Evolutionary conservation across 1,139 yeast species (phyloP).

Genomic region (Suhomyces bribrorum): DNA sequence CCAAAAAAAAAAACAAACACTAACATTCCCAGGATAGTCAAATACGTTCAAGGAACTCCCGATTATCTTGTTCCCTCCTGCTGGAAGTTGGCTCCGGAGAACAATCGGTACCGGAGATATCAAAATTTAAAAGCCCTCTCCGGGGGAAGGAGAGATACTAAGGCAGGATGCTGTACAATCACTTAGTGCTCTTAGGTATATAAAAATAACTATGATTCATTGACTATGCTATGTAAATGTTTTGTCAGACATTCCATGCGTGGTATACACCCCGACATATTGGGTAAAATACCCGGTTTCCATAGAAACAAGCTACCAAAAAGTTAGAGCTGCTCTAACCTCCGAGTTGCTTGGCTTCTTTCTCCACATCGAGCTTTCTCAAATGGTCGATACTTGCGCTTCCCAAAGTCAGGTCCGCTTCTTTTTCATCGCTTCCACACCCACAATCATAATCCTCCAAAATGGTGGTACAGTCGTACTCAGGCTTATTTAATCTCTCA

Average conservation of each 20-base stretch:
- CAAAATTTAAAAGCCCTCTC: slow-evolving; percentile 20
- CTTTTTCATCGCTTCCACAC: slow-evolving; percentile 74
- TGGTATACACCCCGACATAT: no score
- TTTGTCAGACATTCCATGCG: no score
- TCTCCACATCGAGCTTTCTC: slow-evolving; percentile 39
- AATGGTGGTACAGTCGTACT: slow-evolving; percentile 81
- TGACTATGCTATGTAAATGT: background rate
- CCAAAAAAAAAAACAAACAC: no score
- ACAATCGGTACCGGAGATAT: slow-evolving; percentile 45
- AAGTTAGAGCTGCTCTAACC: slow-evolving; percentile 21
- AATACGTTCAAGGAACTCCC: slow-evolving; percentile 47
- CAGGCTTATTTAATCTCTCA: slow-evolving; percentile 63
- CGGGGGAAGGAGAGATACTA: slow-evolving; percentile 8
- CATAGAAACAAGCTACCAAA: background rate
- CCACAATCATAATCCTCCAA: slow-evolving; percentile 95
- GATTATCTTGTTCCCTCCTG: slow-evolving; percentile 55
- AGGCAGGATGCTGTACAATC: slow-evolving; percentile 48
- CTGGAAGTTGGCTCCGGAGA: slow-evolving; percentile 51
- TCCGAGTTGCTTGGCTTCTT: slow-evolving; percentile 37
- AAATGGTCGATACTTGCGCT: slow-evolving; percentile 42
- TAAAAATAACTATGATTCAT: background rate
- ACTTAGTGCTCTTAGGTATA: background rate
- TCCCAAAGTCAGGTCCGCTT: slow-evolving; percentile 39
- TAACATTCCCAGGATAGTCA: slow-evolving; percentile 32
- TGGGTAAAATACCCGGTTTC: no score